A percentile compares a stretch with the other conserved stretches of the same genome.
Conservation (phyloP, 306 rosid species). For the Mucuna pruriens region DNA sequence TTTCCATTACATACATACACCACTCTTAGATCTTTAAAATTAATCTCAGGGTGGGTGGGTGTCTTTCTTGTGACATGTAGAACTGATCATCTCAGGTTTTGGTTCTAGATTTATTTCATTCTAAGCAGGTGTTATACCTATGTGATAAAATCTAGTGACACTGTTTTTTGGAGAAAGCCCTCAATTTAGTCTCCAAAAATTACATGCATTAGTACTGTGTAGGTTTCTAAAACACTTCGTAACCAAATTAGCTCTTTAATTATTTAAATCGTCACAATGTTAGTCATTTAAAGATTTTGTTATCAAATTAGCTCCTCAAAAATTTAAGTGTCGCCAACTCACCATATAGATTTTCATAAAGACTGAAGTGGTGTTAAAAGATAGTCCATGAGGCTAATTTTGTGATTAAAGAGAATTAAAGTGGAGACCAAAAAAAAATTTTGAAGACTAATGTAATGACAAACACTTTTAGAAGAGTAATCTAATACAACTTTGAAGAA, state of each 20-base stretch:
- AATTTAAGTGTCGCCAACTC: neutral
- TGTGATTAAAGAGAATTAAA: neutral
- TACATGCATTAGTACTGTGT: neutral
- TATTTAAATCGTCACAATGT: neutral
- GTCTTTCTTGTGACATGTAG: neutral
- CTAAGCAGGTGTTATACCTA: neutral
- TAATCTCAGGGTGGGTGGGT: no score
- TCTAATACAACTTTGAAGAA: neutral
- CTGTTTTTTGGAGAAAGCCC: neutral
- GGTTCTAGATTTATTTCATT: neutral
- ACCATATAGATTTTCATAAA: neutral
- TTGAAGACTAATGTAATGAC: neutral
- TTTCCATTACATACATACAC: no score
- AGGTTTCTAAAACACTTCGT: neutral
- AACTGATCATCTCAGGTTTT: neutral
- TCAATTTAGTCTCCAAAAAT: neutral
- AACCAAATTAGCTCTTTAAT: neutral
- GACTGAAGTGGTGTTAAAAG: neutral
- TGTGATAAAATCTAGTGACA: neutral
- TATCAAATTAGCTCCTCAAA: neutral
- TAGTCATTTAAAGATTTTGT: neutral
- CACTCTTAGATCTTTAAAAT: no score
- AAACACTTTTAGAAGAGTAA: no score
- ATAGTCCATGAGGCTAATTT: neutral
- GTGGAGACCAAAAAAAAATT: neutral